Evolutionary conservation across 2,329 filamentous ascomycete genomes (phyloP).

Genomic region (Beauveria sp.): DNA sequence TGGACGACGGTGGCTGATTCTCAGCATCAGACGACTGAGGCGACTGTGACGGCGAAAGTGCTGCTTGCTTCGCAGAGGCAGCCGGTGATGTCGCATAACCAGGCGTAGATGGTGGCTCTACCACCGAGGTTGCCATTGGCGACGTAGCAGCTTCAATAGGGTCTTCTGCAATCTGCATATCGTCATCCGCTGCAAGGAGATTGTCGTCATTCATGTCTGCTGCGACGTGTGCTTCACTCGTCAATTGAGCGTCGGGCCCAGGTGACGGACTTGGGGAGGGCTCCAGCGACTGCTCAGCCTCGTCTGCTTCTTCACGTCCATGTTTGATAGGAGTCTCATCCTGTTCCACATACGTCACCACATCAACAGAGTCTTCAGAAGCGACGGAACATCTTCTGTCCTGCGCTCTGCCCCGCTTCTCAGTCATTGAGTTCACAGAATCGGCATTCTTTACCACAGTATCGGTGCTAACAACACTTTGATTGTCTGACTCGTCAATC

Average conservation of each 20-base stretch:
- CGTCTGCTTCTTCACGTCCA: constrained; percentile 13
- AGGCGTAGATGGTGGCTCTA: constrained; percentile 35
- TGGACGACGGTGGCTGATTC: constrained; percentile 66
- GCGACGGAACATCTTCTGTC: neutral
- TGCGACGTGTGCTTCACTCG: constrained; percentile 9
- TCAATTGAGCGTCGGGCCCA: constrained; percentile 13
- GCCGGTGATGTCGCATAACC: constrained; percentile 34
- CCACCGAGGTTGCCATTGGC: constrained; percentile 10
- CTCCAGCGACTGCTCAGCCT: constrained; percentile 10
- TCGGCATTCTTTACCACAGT: constrained; percentile 30
- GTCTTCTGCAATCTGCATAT: constrained; percentile 12
- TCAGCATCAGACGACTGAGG: constrained; percentile 74
- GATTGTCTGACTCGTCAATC: constrained; percentile 20
- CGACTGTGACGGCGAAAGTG: constrained; percentile 55
- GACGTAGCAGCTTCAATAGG: constrained; percentile 5
- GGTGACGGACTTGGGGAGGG: constrained; percentile 6
- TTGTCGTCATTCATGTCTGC: constrained; percentile 4
- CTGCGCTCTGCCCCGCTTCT: neutral
- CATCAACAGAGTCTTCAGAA: constrained; percentile 10
- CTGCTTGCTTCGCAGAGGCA: constrained; percentile 44
- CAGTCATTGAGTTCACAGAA: neutral
- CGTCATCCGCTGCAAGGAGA: neutral
- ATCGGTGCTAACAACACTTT: constrained; percentile 34
- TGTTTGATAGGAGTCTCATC: constrained; percentile 19
- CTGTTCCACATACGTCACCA: constrained; percentile 4